phyloP scores from a whole-genome alignment of 148 eudicot species.

The Vaccinium macrocarpon region DNA sequence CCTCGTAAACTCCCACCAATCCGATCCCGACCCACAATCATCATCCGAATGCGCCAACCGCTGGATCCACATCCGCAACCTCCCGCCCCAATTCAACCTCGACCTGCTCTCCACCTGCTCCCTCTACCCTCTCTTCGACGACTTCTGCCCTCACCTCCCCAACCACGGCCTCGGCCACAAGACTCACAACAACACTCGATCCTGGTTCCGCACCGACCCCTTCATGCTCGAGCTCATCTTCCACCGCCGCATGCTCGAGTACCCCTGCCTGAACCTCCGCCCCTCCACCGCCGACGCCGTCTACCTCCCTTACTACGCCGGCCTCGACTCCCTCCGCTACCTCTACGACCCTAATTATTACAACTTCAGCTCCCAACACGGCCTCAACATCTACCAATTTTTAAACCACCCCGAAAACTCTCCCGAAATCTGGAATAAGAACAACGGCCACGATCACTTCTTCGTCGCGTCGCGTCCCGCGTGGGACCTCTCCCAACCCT shows the following conservation, averaged over 20 bases:
- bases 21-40: slow-evolving; percentile 29
- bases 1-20: slow-evolving; percentile 18
- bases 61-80: slow-evolving; percentile 71
- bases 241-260: slow-evolving; percentile 86
- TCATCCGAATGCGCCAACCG: slow-evolving; percentile 40
- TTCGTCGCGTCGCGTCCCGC: slow-evolving; percentile 65
- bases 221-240: slow-evolving; percentile 69
- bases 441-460: slow-evolving; percentile 65
- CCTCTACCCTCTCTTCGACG: slow-evolving; percentile 40
- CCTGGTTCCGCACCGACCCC: slow-evolving; percentile 81
- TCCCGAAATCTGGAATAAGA: slow-evolving; percentile 44
- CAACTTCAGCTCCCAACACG: slow-evolving; percentile 56
- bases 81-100: slow-evolving; percentile 67
- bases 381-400: slow-evolving; percentile 41
- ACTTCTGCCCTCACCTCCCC: slow-evolving; percentile 61
- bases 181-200: slow-evolving; percentile 68
- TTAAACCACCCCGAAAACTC: slow-evolving; percentile 25
- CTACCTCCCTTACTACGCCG: slow-evolving; percentile 70
- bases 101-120: slow-evolving; percentile 75
- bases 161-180: slow-evolving; percentile 83
- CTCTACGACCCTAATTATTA: slow-evolving; percentile 48
- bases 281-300: slow-evolving; percentile 51
- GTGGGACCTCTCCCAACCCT: slow-evolving; percentile 66
- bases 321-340: slow-evolving; percentile 51
- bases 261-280: slow-evolving; percentile 67